Base-by-base conservation (phyloP, 2,329 filamentous ascomycete species). In the Curvularia lunata region DNA sequence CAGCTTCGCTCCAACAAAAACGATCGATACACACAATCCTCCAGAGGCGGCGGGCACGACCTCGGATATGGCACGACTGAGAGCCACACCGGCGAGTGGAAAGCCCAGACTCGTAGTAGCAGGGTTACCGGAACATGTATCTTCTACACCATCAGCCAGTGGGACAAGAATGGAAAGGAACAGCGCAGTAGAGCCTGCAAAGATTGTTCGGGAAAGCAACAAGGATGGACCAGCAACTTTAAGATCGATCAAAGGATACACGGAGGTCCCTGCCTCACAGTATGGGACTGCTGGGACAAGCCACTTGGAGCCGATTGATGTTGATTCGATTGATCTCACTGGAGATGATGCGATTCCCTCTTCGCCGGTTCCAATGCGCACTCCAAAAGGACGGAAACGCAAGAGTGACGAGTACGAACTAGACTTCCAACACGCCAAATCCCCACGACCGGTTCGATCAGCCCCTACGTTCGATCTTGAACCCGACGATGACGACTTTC, bases 391-490 rank as follows among this genome's bases (percentile, higher is more conserved):
- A 28, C 77, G 76, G 54, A 82, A 82, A 66, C 73, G 80, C 42
- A 81, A 81, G 67, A 82, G 80, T 63, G 77, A 78, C n/a, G 79
- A 81, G 54, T 76, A 74, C 46, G 76, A 75, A 32, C 60, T 64
- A 27, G 75, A 75, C 32, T 19, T 67, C 4, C 49, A 52, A 19
- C 61, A 48, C 1, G 37, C 45, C 25, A 67, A 64, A 42, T 69
- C 69, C 28, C 61, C 66, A 2, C 61, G 64, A 34, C 61, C 65
- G 30, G 55, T 52, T 7, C 62, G 49, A 25, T 53, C 54, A 5
- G 48, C 61, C 27, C 58, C 61, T 12, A 50, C 54, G 38, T 40
- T 38, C 18, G 70, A 62, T 46, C 61, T 66, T 25, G 60, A 63
- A n/a, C 48, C 43, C 13, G 64, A 63, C 12, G 49, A 61, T 5